Base-by-base conservation (phyloP, 108 stramenopile species). In the Skeletonema potamos region DNA sequence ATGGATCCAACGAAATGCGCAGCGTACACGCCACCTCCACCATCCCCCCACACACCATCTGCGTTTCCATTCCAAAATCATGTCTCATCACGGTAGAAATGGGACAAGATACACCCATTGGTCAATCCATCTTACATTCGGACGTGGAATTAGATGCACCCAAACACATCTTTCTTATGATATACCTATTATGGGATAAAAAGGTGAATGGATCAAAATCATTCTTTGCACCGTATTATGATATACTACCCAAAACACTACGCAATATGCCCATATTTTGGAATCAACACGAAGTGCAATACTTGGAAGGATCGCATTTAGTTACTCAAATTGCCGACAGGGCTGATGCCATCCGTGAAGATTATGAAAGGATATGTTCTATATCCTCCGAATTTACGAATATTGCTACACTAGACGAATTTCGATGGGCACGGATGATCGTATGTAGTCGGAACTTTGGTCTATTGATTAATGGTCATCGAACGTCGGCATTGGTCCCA, bases 31-130 rank as follows among this genome's bases (percentile, higher is more conserved):
- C 98, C 27, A 69, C 58, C 44, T 68, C 81, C 27, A 74, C 83
- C 70, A 77, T 99, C 32, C 85, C 89, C 6, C 87, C 92, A 29
- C 90, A 97, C 62, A 88, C 93, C 37, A 73, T 87, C 29, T 93
- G 96, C 71, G 89, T 97, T 62, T 77, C 81, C 27, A 86, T 97
- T 27, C 97, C 97, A 20, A 79, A 92, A 6, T 82, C 81, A 60
- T 99, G 97, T 66, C 84, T 99, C 27, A 98, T 99, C 65, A 99
- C 99, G 2, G 99, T 99, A 4, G 98, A 99, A 90, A 99, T 99
- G 98, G 99, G 99, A 33, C 97, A 98, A 71, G 79, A 87, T 29
- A 96, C 95, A 15, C 82, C 90, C 57, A 91, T 98, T 20, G 98
- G 98, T 22, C 86, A 89, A 27, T 69, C 79, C 29, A 92, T 98